Evolutionary conservation across 805 yeast species (phyloP).

Genomic region (Yarrowia sp.): DNA sequence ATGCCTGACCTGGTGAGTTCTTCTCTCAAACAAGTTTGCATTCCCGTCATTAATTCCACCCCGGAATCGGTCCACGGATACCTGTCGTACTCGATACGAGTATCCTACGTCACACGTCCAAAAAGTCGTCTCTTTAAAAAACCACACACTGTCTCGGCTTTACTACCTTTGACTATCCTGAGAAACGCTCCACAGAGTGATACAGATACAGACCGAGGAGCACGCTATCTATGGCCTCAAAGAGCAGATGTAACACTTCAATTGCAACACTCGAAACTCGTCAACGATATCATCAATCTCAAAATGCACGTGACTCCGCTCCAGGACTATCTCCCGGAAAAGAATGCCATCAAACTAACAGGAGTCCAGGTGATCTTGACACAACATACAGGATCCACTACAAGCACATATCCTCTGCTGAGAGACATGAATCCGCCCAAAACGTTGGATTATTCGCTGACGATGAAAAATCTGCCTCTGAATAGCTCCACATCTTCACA

Average conservation of each 20-base stretch:
- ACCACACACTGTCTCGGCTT: neutral
- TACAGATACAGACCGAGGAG: neutral
- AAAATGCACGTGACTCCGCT: neutral
- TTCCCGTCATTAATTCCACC: neutral
- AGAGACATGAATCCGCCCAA: neutral
- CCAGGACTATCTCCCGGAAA: neutral
- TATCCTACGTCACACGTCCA: neutral
- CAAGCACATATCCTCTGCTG: neutral
- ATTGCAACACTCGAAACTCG: slow-evolving; percentile 5
- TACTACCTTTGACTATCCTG: neutral
- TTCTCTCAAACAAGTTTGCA: neutral
- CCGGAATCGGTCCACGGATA: slow-evolving; percentile 10
- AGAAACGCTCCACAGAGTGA: neutral
- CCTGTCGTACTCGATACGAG: slow-evolving; percentile 1
- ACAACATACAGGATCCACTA: neutral
- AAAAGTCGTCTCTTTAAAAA: neutral
- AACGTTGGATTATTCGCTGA: neutral
- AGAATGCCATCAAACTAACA: neutral
- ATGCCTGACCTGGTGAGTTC: neutral
- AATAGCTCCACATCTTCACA: neutral
- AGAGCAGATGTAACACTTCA: slow-evolving; percentile 8
- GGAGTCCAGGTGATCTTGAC: neutral
- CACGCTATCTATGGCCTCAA: neutral
- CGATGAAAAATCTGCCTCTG: neutral
- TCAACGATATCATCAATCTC: slow-evolving; percentile 13